phyloP scores from a whole-genome alignment of 305 asterid species.

The Nicotiana rustica region DNA sequence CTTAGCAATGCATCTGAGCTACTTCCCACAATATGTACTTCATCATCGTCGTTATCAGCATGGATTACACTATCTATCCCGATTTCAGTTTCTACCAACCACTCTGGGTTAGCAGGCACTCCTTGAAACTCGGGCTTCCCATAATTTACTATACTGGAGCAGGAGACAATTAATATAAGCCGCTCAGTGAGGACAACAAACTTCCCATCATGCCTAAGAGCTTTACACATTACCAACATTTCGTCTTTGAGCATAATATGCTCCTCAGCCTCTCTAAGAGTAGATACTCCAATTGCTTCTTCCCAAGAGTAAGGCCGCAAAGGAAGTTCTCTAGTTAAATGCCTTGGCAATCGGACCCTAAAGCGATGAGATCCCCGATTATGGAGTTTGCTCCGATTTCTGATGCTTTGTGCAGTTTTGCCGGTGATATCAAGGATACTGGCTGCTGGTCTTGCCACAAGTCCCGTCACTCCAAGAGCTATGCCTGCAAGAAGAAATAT shows the following conservation, averaged over 20 bases:
- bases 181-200: conserved; percentile 67
- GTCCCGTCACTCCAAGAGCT: conserved; percentile 94
- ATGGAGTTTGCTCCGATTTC: conserved; percentile 84
- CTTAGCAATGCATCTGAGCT: conserved; percentile 59
- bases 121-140: conserved; percentile 74
- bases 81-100: conserved; percentile 70
- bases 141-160: conserved; percentile 64
- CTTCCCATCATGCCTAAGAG: conserved; percentile 71
- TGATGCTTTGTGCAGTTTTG: conserved; percentile 95
- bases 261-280: conserved; percentile 61
- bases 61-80: conserved; percentile 78
- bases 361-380: conserved; percentile 62
- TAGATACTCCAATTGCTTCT: conserved; percentile 87
- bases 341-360: conserved; percentile 91
- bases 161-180: conserved; percentile 72
- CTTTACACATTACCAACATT: conserved; percentile 69
- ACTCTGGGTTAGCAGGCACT: conserved; percentile 80
- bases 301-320: conserved; percentile 91
- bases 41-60: conserved; percentile 68
- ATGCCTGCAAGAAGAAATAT: conserved; percentile 61
- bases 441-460: conserved; percentile 97
- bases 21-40: conserved; percentile 90
- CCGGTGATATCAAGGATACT: conserved; percentile 98
- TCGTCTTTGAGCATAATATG: conserved; percentile 60
- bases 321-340: conserved; percentile 70